phyloP scores from a whole-genome alignment of 163 green algal genomes.

The Chlamydomonas reinhardtii region DNA sequence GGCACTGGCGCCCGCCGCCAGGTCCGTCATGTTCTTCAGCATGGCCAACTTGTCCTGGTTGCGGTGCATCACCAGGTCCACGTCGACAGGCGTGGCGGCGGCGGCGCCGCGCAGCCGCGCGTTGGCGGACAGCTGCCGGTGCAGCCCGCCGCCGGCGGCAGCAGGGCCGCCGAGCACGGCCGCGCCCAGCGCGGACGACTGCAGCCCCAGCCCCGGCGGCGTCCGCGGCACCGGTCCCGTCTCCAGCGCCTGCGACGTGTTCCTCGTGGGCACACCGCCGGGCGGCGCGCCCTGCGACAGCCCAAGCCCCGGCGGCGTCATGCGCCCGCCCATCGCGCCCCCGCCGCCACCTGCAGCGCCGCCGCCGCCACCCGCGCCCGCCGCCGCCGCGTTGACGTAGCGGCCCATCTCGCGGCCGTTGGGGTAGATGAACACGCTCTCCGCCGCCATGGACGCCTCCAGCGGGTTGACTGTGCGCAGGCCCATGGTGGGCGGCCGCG shows the following conservation, averaged over 20 bases:
- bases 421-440: conserved; percentile 61
- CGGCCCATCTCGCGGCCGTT: conserved; percentile 48
- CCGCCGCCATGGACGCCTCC: conserved; percentile 59
- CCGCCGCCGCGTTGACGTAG: conserved; percentile 2
- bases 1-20: background rate
- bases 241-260: conserved; percentile 8
- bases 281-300: background rate
- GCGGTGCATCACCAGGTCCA: conserved; percentile 19
- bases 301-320: background rate
- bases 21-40: conserved; percentile 43
- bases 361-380: background rate
- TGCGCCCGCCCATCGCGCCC: background rate
- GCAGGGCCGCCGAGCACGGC: too few species aligned
- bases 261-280: background rate
- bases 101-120: background rate
- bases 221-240: conserved; percentile 33
- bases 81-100: background rate
- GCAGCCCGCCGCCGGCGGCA: background rate
- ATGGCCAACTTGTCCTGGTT: conserved; percentile 54
- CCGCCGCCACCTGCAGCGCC: background rate
- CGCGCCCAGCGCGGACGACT: too few species aligned
- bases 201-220: background rate
- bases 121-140: background rate
- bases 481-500: conserved; percentile 38
- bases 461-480: conserved; percentile 57